These are phyloP conservation scores for Fusarium udum DNA, from an alignment of 2,329 filamentous ascomycete genomes.

Conservation along the genomic window DNA sequence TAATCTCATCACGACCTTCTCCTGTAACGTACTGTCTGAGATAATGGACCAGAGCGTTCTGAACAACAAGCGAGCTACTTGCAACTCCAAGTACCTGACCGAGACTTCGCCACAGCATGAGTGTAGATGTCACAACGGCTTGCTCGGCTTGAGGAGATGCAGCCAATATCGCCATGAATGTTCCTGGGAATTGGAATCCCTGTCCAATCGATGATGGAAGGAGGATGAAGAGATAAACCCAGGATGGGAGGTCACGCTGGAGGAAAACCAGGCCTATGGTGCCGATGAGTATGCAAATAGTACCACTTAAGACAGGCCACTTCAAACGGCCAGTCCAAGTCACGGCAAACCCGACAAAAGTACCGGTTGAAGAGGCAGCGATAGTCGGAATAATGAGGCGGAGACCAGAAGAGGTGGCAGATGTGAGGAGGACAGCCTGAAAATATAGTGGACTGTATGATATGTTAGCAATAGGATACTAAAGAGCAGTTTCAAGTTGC, in stretches of 20 bases:
- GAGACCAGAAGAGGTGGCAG: slow-evolving; percentile 76
- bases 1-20: slow-evolving; percentile 64
- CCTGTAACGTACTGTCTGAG: slow-evolving; percentile 68
- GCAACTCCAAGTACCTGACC: slow-evolving; percentile 80
- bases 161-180: slow-evolving; percentile 71
- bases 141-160: slow-evolving; percentile 68
- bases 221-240: slow-evolving; percentile 65
- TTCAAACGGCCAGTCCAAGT: slow-evolving; percentile 68
- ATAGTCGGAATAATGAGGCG: slow-evolving; percentile 72
- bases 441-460: slow-evolving; percentile 73
- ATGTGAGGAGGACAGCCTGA: slow-evolving; percentile 76
- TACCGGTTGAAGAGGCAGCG: slow-evolving; percentile 63
- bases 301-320: slow-evolving; percentile 65
- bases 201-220: slow-evolving; percentile 66
- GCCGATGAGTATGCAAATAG: slow-evolving; percentile 59
- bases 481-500: neutral
- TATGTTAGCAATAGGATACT: neutral
- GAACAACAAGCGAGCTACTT: slow-evolving; percentile 74
- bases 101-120: slow-evolving; percentile 76
- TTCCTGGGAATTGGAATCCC: slow-evolving; percentile 72
- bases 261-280: slow-evolving; percentile 60
- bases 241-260: slow-evolving; percentile 59
- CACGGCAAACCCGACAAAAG: slow-evolving; percentile 70
- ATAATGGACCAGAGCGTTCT: slow-evolving; percentile 72
- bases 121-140: slow-evolving; percentile 74